Percentiles rank a stretch among this genome's conserved stretches.
Evolutionary conservation across 192 early-diverging fungal genomes (phyloP).

Genomic region (Coemansia sp.): DNA sequence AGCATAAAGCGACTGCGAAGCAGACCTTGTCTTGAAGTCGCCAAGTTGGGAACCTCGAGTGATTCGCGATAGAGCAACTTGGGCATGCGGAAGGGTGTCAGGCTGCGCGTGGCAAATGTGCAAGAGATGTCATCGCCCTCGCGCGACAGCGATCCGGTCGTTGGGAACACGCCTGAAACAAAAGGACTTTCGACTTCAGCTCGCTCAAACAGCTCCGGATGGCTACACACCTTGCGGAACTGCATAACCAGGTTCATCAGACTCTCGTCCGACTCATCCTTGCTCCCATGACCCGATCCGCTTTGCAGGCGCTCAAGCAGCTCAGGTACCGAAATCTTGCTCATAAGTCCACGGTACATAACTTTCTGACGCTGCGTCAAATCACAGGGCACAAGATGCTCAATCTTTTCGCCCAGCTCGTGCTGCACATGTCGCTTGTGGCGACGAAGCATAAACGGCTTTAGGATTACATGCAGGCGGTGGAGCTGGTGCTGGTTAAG

Average conservation of each 20-base stretch:
- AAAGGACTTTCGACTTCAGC: slow-evolving; percentile 78
- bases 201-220: slow-evolving; percentile 85
- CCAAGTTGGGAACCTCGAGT: slow-evolving; percentile 28
- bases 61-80: slow-evolving; percentile 66
- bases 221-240: slow-evolving; percentile 88
- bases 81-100: slow-evolving; percentile 66
- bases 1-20: slow-evolving; percentile 23
- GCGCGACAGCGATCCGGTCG: slow-evolving; percentile 61
- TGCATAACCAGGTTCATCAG: slow-evolving; percentile 96
- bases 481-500: slow-evolving; percentile 84
- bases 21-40: slow-evolving; percentile 17
- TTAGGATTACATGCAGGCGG: slow-evolving; percentile 86
- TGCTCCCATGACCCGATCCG: slow-evolving; percentile 43
- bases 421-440: slow-evolving; percentile 89
- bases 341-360: slow-evolving; percentile 73
- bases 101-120: slow-evolving; percentile 63
- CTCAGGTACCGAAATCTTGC: slow-evolving; percentile 77
- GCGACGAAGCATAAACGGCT: slow-evolving; percentile 93
- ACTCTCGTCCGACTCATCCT: slow-evolving; percentile 73
- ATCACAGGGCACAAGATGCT: slow-evolving; percentile 75
- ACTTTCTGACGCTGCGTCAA: slow-evolving; percentile 72
- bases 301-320: slow-evolving; percentile 68
- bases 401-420: slow-evolving; percentile 90
- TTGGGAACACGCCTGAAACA: slow-evolving; percentile 60
- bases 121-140: slow-evolving; percentile 61